Base-by-base conservation (phyloP, 306 rosid genomes). In the Boehmeria nivea region DNA sequence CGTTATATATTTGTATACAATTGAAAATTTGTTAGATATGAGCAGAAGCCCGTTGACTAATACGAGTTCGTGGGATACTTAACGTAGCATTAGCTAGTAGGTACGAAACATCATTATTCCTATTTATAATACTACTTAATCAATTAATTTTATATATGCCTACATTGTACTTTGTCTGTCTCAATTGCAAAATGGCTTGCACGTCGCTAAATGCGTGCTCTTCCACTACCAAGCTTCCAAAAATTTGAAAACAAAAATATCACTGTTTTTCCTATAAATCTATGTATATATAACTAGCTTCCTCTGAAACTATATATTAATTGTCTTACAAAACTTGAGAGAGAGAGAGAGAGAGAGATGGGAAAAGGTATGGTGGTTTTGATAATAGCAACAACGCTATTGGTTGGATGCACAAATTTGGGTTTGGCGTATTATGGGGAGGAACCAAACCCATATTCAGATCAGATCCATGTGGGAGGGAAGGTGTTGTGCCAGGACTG, bases 401-500 rank as follows among this genome's bases (percentile, higher is more conserved):
- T 48, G 12, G 21, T 83, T 12, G 17, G n/a, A 54, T 68, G 65
- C 66, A 75, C n/a, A n/a, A n/a, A n/a, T n/a, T n/a, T n/a, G n/a
- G n/a, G 51, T 46, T 38, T 54, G 3, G 82, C 39, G 36, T 50
- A 45, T 49, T 13, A 45, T 36, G 13, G 68, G 20, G 63, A 37
- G 16, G 68, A 69, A 38, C 7, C 52, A 19, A 47, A 71, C 40
- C 6, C 66, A 28, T 5, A 40, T 4, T 55, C 22, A 61, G 72
- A 55, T 40, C n/a, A 40, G 12, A 61, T 81, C 16, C 79, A 76
- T 42, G 78, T 83, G 2, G 81, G 54, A 20, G 97, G 97, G 21
- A 86, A 77, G 71, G 95, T 89, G 26, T 15, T 83, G 42, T 89
- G 97, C 81, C 97, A 86, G 55, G 97, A 86, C 66, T 89, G 97